Base-by-base conservation (phyloP, 2,329 filamentous ascomycete genomes). In the Fusarium hainanense region DNA sequence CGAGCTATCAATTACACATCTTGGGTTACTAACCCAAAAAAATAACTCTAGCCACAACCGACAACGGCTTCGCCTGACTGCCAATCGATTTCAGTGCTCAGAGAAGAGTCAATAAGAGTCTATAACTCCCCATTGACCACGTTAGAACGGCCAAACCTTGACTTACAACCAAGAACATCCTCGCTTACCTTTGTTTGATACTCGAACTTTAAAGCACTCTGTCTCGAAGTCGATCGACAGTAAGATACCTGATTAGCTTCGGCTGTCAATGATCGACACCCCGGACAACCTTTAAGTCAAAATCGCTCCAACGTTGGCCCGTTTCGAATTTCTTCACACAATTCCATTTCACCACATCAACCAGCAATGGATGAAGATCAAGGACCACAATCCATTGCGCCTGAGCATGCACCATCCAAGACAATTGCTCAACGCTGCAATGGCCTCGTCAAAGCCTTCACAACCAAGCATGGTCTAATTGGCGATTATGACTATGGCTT, bases 401-500 rank as follows among this genome's bases (percentile, higher is more conserved):
- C 85, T 18, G 78, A 78, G 51, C 68, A 75, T 30, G 68, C 75
- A 9, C 76, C 79, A 20, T 77, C 71, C 60, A 82, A 76, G 72
- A 66, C 70, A 34, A 50, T 79, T 51, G 21, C 69, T 34, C 63
- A 76, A 52, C 76, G 76, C 27, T 66, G 76, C 46, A 69, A 71
- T 47, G 73, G 73, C 23, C 40, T 79, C 21, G 66, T 62, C 32
- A 81, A 80, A 63, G 80, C 82, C 8, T 84, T 88, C 68, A 79
- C 85, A 56, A 89, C 87, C 47, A 89, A 84, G 66, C 86, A 94
- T 2, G 94, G 94, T 14, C 85, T 97, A 27, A 80, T 98, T 58
- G 94, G 94, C 68, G 85, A 89, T 74, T 98, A 98, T 80, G 92
- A 98, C 85, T 98, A 98, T 85, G 92, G 79, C 37, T 96, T 94